Conservation (phyloP, 495 filamentous ascomycete species). For the Neurospora tetraspora region DNA sequence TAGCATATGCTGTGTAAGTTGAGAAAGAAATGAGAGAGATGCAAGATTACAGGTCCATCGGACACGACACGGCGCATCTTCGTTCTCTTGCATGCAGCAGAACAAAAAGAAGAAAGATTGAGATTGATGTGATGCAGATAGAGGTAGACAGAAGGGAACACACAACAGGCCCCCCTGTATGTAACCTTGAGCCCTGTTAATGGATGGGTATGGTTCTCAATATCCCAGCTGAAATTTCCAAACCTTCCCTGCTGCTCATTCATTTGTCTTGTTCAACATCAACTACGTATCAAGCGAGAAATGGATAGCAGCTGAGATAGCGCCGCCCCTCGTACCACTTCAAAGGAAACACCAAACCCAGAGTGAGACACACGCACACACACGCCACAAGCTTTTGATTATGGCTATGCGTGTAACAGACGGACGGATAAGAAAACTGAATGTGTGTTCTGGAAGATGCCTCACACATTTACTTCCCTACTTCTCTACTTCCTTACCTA, state of each 20-base stretch:
- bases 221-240: background rate
- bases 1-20: background rate
- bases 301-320: background rate
- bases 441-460: background rate
- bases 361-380: background rate
- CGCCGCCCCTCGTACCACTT: background rate
- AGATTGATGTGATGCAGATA: background rate
- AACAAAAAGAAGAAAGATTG: background rate
- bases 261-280: background rate
- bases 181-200: background rate
- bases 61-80: background rate
- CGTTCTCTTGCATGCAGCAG: background rate
- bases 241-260: background rate
- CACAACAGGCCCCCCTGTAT: background rate
- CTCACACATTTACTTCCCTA: background rate
- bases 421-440: background rate
- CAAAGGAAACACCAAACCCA: background rate
- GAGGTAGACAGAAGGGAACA: background rate
- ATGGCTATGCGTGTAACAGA: background rate
- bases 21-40: background rate
- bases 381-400: background rate
- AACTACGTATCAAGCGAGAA: background rate
- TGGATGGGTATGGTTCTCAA: background rate
- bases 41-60: background rate
- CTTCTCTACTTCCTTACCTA: background rate